Evolutionary conservation across 2,329 filamentous ascomycete species (phyloP).

Genomic region (Colletotrichum australisinense): DNA sequence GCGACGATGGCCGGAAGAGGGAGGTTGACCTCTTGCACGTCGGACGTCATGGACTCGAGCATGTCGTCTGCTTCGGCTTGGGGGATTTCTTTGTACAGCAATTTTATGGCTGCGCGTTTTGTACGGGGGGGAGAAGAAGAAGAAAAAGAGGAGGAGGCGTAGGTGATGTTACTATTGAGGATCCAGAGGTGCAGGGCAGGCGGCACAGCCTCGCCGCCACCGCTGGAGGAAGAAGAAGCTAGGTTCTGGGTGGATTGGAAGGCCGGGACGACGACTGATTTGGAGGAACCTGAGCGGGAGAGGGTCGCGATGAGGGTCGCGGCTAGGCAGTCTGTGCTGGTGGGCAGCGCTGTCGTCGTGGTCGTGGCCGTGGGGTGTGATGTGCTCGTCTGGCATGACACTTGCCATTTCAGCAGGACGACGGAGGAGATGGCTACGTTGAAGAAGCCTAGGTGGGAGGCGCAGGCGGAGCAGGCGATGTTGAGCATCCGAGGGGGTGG

Average conservation of each 20-base stretch:
- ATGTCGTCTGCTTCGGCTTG: constrained; percentile 58
- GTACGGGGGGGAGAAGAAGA: constrained; percentile 26
- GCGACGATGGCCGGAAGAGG: constrained; percentile 61
- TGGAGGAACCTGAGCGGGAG: constrained; percentile 67
- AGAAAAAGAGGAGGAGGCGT: constrained; percentile 52
- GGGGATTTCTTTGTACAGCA: constrained; percentile 60
- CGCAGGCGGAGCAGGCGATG: constrained; percentile 59
- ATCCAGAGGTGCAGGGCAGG: constrained; percentile 62
- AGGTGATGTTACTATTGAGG: constrained; percentile 65
- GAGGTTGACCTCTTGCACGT: constrained; percentile 69
- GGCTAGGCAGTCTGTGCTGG: constrained; percentile 62
- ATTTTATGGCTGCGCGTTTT: constrained; percentile 59
- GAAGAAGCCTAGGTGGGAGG: constrained; percentile 58
- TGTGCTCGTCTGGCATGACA: constrained; percentile 51
- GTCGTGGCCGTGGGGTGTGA: constrained; percentile 28
- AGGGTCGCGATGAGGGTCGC: constrained; percentile 64
- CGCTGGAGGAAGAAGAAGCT: background rate
- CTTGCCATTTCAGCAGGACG: constrained; percentile 69
- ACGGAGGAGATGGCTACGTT: constrained; percentile 57
- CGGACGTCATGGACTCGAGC: constrained; percentile 62
- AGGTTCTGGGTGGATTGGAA: background rate
- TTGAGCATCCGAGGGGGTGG: constrained; percentile 46
- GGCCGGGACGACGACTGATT: constrained; percentile 62
- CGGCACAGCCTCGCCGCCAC: constrained; percentile 29
- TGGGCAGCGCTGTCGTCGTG: constrained; percentile 44